Conservation (phyloP, 2,329 filamentous ascomycete species). For the Blastomyces parvus region DNA sequence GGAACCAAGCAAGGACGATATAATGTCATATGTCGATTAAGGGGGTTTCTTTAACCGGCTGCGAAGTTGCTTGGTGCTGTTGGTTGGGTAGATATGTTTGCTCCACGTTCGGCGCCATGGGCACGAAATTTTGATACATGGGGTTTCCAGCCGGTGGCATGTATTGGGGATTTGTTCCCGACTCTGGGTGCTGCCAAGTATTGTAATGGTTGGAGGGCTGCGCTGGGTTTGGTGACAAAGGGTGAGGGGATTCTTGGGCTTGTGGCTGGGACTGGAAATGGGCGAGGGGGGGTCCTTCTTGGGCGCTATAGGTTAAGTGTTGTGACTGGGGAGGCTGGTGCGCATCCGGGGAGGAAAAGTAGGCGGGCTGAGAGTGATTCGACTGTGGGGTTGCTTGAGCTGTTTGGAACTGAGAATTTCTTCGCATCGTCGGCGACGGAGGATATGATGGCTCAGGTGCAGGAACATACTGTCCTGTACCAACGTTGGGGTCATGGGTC, state of each 20-base stretch:
- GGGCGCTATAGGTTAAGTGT: constrained; percentile 29
- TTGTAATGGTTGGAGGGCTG: background rate
- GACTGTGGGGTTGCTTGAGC: constrained; percentile 11
- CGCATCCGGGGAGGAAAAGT: background rate
- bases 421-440: constrained; percentile 18
- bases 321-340: constrained; percentile 27
- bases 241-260: background rate
- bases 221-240: background rate
- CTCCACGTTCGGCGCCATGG: background rate
- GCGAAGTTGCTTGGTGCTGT: constrained; percentile 29
- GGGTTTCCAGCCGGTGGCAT: constrained; percentile 9
- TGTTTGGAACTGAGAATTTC: constrained; percentile 20
- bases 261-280: background rate
- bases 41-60: constrained; percentile 56
- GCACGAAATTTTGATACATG: background rate
- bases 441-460: constrained; percentile 18
- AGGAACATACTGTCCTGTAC: constrained; percentile 14
- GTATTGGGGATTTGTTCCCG: background rate
- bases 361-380: constrained; percentile 6
- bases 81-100: constrained; percentile 44
- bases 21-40: constrained; percentile 62
- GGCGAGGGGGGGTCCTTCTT: background rate
- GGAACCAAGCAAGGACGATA: background rate
- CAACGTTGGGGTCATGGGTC: constrained; percentile 6
- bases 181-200: background rate